Evolutionary conservation across 208 protist genomes (phyloP).

Genomic region (Acanthamoeba culbertsoni): DNA sequence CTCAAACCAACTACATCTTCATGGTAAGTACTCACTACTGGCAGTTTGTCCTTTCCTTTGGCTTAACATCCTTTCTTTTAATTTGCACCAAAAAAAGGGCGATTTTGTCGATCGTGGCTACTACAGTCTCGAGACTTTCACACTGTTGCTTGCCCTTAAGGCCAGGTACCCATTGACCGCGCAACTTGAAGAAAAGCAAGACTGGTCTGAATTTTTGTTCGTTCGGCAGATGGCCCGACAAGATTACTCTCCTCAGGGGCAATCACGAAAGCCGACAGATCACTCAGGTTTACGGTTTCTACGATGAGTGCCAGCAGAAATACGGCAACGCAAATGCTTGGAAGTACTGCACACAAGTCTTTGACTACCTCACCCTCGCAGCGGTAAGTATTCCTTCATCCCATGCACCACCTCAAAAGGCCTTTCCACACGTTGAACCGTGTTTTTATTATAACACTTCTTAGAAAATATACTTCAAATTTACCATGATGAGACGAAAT

Average conservation of each 20-base stretch:
- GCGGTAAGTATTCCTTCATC: conserved; percentile 73
- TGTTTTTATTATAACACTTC: no score
- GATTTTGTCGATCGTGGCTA: conserved; percentile 93
- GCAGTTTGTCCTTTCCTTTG: neutral
- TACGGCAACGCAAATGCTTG: conserved; percentile 90
- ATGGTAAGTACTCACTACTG: conserved; percentile 77
- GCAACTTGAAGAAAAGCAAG: neutral
- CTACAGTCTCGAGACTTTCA: conserved; percentile 90
- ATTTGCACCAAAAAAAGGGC: conserved; percentile 71
- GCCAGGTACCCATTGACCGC: conserved; percentile 66
- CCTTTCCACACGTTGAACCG: neutral
- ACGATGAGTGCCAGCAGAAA: conserved; percentile 90
- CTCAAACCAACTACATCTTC: conserved; percentile 91
- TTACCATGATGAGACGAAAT: neutral
- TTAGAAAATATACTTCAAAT: no score
- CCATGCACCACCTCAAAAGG: neutral
- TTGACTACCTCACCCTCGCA: conserved; percentile 88
- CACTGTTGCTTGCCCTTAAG: conserved; percentile 87
- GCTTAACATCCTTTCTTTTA: neutral
- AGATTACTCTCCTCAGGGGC: conserved; percentile 91
- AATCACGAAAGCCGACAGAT: conserved; percentile 95
- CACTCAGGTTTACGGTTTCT: conserved; percentile 93
- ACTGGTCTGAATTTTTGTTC: neutral
- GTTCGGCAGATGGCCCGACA: conserved; percentile 86
- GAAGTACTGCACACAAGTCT: conserved; percentile 89